Evolutionary conservation across 495 filamentous ascomycete genomes (phyloP).

Genomic region (Penicillium roqueforti): DNA sequence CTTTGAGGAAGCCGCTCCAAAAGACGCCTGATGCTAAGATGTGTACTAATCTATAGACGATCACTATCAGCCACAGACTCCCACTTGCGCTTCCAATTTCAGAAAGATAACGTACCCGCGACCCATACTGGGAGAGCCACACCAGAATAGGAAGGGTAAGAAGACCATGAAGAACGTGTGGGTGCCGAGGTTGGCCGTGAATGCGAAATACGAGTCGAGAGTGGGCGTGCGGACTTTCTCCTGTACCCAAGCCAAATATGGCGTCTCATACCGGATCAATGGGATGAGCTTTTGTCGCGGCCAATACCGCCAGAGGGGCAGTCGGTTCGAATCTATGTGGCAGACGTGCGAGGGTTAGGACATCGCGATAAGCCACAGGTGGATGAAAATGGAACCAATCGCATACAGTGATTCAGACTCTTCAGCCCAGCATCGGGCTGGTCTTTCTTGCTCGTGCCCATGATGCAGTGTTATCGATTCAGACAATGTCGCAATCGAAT

Average conservation of each 20-base stretch:
- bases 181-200: slow-evolving; percentile 94
- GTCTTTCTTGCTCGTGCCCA: slow-evolving; percentile 33
- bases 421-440: slow-evolving; percentile 67
- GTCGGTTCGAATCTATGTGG: slow-evolving; percentile 66
- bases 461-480: slow-evolving; percentile 28
- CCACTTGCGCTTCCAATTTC: not conserved
- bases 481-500: slow-evolving; percentile 12
- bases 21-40: slow-evolving; percentile 87
- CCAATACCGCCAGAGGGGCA: slow-evolving; percentile 86
- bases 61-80: slow-evolving; percentile 9
- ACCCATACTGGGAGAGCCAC: slow-evolving; percentile 73
- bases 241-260: slow-evolving; percentile 84
- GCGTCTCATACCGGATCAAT: slow-evolving; percentile 90
- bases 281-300: slow-evolving; percentile 78
- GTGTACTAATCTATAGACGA: slow-evolving; percentile 65
- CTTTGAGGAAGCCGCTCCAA: slow-evolving; percentile 90
- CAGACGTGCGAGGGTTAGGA: slow-evolving; percentile 7
- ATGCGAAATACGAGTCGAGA: slow-evolving; percentile 92
- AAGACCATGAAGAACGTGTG: slow-evolving; percentile 98
- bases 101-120: slow-evolving; percentile 60
- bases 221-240: slow-evolving; percentile 68
- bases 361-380: not conserved
- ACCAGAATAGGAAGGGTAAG: slow-evolving; percentile 93
- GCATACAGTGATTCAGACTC: slow-evolving; percentile 72
- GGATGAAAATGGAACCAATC: not conserved